Conservation (phyloP, 2,329 filamentous ascomycete genomes). For the Diaporthe sp. region DNA sequence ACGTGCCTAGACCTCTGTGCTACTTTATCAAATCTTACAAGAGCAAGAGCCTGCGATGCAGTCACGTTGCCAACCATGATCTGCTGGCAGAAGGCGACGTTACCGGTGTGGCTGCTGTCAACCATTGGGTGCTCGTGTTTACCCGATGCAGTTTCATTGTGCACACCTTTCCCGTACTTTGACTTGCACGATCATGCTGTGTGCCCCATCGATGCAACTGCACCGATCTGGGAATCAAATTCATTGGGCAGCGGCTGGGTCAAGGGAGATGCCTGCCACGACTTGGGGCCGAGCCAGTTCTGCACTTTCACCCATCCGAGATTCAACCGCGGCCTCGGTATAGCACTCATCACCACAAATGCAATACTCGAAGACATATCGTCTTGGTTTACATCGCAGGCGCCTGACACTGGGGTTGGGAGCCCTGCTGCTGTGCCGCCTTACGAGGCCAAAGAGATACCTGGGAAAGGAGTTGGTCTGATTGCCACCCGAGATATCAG, state of each 20-base stretch:
- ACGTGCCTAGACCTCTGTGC: neutral
- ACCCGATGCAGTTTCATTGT: neutral
- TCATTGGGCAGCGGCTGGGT: neutral
- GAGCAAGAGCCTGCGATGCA: conserved; percentile 17
- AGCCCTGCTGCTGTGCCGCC: neutral
- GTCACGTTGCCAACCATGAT: neutral
- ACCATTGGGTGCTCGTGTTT: neutral
- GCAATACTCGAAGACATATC: conserved; percentile 10
- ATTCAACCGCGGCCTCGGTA: conserved; percentile 31
- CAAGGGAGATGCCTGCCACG: conserved; percentile 27
- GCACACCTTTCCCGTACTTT: conserved; percentile 8
- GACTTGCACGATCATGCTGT: conserved; percentile 20
- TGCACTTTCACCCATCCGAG: conserved; percentile 21
- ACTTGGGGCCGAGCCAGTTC: neutral
- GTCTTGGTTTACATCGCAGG: neutral
- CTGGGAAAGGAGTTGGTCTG: conserved; percentile 23
- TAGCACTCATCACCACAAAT: conserved; percentile 23
- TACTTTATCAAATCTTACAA: neutral
- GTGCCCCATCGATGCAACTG: conserved; percentile 13
- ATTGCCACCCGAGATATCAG: conserved; percentile 22
- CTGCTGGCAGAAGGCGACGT: conserved; percentile 1
- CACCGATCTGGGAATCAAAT: neutral
- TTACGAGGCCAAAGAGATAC: conserved; percentile 19
- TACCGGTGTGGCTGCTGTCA: conserved; percentile 1
- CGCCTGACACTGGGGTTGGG: neutral